Evolutionary conservation across 163 green algal species (phyloP), one percentile per base, ranked within the genome.

Genomic region (Scenedesmus sp.): DNA sequence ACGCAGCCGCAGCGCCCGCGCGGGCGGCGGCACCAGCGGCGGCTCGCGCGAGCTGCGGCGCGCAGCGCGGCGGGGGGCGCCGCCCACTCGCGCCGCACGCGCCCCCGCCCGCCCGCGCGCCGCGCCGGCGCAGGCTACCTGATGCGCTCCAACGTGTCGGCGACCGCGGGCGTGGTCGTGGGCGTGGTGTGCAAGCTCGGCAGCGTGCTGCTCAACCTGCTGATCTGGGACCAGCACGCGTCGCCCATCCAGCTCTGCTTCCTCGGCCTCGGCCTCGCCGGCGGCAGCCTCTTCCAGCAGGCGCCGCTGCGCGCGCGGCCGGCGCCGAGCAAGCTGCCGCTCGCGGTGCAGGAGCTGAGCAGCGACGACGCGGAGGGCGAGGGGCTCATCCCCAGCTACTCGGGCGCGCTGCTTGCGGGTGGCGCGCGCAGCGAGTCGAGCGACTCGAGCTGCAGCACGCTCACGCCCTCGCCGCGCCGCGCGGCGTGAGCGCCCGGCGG

Each of bases 111-210:
- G n/a, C n/a, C n/a, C n/a, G n/a, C n/a, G n/a, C n/a, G n/a, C n/a
- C n/a, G n/a, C n/a, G n/a, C n/a, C n/a, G n/a, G n/a, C n/a, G 56
- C 56, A 29, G 79, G 77, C 45, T 93, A 93, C 77, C 60, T 88
- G 54, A 75, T 89, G 70, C 84, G 91, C n/a, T 79, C 81, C 36
- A 75, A 82, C 17, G 77, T 91, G 29, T 91, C 86, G 2, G 90
- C 91, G 7, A 95, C 90, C 13, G 69, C 87, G 1, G 93, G 92
- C 78, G 92, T 89, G 1, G 86, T 95, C 28, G 81, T 95, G 20
- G 91, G 91, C 54, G 90, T 95, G 58, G 80, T 90, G 14, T 95
- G 92, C 84, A 95, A 95, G 86, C 74, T 95, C n/a, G 44, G 88
- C 31, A 95, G 88, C 0, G 87, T 96, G 17, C 71, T 94, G 22